Conservation (phyloP, 192 early-diverging fungal species). For the Allomyces macrogynus region DNA sequence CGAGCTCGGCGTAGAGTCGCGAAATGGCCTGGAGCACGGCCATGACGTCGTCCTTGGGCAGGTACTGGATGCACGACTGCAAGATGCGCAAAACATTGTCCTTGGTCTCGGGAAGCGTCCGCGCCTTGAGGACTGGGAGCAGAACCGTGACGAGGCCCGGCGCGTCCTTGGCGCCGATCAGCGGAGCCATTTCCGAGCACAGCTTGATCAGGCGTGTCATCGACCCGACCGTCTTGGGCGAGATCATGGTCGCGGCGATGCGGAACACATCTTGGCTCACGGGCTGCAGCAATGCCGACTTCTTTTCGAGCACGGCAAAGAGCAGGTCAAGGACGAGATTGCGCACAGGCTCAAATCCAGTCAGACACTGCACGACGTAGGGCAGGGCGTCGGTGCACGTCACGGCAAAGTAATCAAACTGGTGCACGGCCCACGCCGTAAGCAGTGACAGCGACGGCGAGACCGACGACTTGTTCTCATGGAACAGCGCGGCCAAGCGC, state of each 20-base stretch:
- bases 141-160: neutral
- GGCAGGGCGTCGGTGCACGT: neutral
- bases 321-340: neutral
- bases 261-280: neutral
- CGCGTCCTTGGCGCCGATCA: neutral
- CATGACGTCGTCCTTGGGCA: neutral
- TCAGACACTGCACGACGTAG: neutral
- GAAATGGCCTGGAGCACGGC: conserved; percentile 25
- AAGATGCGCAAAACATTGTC: neutral
- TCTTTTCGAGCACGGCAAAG: conserved; percentile 1
- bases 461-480: conserved; percentile 76
- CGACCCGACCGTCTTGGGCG: neutral
- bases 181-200: neutral
- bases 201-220: neutral
- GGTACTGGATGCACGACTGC: neutral
- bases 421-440: conserved; percentile 47
- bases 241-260: neutral
- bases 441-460: conserved; percentile 62
- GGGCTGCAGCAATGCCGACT: neutral
- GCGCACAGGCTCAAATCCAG: neutral
- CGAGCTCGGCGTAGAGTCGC: conserved; percentile 46
- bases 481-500: conserved; percentile 43
- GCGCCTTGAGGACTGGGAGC: neutral
- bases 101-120: neutral
- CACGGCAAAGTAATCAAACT: neutral